Evolutionary conservation across 1,139 yeast species (phyloP).

Genomic region (Candida sanyaensis): DNA sequence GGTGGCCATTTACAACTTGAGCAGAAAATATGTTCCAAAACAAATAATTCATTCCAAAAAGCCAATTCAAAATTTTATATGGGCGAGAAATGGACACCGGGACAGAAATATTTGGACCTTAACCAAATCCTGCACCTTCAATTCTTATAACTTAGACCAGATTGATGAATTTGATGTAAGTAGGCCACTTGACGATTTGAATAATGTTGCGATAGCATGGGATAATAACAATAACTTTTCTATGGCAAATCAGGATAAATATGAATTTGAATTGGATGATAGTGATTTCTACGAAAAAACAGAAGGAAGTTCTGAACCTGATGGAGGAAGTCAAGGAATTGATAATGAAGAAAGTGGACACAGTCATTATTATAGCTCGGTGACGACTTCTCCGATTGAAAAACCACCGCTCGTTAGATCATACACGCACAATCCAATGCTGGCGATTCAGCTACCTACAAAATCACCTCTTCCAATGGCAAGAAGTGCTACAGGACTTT

Average conservation of each 20-base stretch:
- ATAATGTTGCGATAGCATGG: slow-evolving; percentile 60
- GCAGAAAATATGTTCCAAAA: slow-evolving; percentile 74
- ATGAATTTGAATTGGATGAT: slow-evolving; percentile 36
- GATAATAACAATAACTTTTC: slow-evolving; percentile 46
- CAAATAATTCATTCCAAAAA: slow-evolving; percentile 56
- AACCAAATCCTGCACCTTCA: slow-evolving; percentile 49
- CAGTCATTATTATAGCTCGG: slow-evolving; percentile 13
- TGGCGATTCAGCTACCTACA: slow-evolving; percentile 7
- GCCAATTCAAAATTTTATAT: slow-evolving; percentile 45
- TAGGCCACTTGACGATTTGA: slow-evolving; percentile 54
- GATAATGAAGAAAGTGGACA: slow-evolving; percentile 5
- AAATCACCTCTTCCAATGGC: slow-evolving; percentile 20
- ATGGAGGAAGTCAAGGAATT: slow-evolving; percentile 7
- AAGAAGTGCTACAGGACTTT: slow-evolving; percentile 5
- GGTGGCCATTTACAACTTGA: slow-evolving; percentile 71
- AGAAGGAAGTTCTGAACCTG: slow-evolving; percentile 3
- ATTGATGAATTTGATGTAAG: slow-evolving; percentile 32
- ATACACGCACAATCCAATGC: slow-evolving; percentile 21
- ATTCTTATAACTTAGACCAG: slow-evolving; percentile 54
- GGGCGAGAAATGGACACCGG: slow-evolving; percentile 33
- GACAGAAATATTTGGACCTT: slow-evolving; percentile 41
- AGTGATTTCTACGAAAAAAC: slow-evolving; percentile 4
- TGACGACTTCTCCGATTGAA: slow-evolving; percentile 28
- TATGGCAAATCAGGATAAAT: slow-evolving; percentile 53
- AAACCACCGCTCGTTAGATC: slow-evolving; percentile 25